Percentiles rank a stretch among this genome's conserved stretches.
Conservation (phyloP, 768 basidiomycete genomes). For the Naganishia randhawae region DNA sequence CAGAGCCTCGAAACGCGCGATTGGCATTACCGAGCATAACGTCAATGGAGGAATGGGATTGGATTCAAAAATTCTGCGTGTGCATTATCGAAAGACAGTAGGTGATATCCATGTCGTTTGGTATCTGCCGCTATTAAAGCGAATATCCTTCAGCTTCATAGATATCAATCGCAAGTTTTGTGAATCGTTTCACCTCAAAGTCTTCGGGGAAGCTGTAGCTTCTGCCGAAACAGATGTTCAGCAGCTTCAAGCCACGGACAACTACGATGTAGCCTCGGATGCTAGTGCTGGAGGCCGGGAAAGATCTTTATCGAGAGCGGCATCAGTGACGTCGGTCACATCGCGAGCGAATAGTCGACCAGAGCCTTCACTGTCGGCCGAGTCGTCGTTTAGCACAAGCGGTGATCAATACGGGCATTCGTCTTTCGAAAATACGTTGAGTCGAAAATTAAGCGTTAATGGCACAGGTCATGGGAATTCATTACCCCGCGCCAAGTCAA, state of each 20-base stretch:
- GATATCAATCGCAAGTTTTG: conserved; percentile 5
- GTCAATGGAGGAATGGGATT: conserved; percentile 16
- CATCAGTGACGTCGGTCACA: not conserved
- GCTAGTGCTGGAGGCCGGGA: not conserved
- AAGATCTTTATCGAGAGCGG: conserved; percentile 3
- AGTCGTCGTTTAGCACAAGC: not conserved
- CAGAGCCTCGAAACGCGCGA: not conserved
- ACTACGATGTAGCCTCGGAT: not conserved
- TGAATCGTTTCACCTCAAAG: conserved; percentile 15
- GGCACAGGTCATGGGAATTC: not conserved
- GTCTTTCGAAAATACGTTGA: not conserved
- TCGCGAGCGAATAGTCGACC: not conserved
- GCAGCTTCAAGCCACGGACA: not conserved
- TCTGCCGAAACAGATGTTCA: not conserved
- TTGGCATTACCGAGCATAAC: not conserved
- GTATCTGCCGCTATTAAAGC: not conserved
- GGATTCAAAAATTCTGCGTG: conserved; percentile 5
- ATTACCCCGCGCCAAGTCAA: conserved; percentile 1
- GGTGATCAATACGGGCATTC: not conserved
- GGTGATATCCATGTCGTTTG: not conserved
- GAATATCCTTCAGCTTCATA: not conserved
- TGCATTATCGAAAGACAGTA: conserved; percentile 6
- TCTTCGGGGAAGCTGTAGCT: conserved; percentile 2
- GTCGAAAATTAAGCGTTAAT: not conserved
- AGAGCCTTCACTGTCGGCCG: not conserved